A percentile compares a stretch with the other conserved stretches of the same genome.
phyloP scores from a whole-genome alignment of 768 basidiomycete genomes.

The Russula olivacea region DNA sequence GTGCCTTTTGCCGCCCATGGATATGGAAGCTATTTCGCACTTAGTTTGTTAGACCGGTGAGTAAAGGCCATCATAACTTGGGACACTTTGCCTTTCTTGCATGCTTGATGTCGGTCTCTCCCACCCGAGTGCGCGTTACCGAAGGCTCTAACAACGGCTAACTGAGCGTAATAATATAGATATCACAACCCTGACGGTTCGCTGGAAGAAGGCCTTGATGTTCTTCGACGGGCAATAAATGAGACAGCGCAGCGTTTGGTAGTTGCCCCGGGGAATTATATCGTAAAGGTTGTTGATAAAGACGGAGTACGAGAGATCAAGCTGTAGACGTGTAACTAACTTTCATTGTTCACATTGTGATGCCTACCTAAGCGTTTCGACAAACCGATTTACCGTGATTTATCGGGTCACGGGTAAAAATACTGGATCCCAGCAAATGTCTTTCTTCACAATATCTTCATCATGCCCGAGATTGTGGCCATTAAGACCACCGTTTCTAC shows the following conservation, averaged over 20 bases:
- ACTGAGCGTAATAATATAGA: slow-evolving; percentile 35
- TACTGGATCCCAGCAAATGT: background rate
- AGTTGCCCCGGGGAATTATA: slow-evolving; percentile 75
- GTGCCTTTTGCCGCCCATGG: slow-evolving; percentile 96
- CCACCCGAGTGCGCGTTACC: background rate
- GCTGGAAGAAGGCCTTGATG: slow-evolving; percentile 79
- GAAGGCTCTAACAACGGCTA: background rate
- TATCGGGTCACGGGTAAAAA: background rate
- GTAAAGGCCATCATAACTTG: slow-evolving; percentile 23
- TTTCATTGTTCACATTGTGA: background rate
- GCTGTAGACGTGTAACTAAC: slow-evolving; percentile 32
- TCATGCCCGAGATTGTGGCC: background rate
- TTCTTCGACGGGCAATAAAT: slow-evolving; percentile 78
- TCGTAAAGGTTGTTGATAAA: slow-evolving; percentile 88
- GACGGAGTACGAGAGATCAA: slow-evolving; percentile 82
- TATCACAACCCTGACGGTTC: slow-evolving; percentile 88
- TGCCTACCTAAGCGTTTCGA: too few species aligned
- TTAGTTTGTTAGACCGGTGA: slow-evolving; percentile 87
- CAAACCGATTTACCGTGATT: background rate
- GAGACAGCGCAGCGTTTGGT: slow-evolving; percentile 83
- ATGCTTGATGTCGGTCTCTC: background rate
- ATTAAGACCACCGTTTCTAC: background rate
- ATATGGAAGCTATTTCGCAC: slow-evolving; percentile 87
- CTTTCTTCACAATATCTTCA: background rate
- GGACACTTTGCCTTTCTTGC: background rate